phyloP scores from a whole-genome alignment of 2,329 filamentous ascomycete species.

The Sphaerulina musiva region DNA sequence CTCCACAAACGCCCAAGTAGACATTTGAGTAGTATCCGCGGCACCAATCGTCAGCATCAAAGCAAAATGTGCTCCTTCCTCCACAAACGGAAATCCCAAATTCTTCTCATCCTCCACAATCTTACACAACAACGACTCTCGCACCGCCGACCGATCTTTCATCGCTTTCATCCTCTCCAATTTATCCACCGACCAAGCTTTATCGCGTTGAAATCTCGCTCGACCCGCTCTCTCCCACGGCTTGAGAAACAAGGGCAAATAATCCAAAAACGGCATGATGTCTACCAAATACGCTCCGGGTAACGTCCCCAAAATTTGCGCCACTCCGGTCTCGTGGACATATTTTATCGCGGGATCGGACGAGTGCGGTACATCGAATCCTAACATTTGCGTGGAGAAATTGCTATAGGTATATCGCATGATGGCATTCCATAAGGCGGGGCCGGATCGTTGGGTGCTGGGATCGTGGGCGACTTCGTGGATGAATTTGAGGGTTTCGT shows the following conservation, averaged over 20 bases:
- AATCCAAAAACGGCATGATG: slow-evolving; percentile 4
- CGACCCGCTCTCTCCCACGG: slow-evolving; percentile 8
- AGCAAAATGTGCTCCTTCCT: slow-evolving; percentile 11
- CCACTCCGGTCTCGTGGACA: slow-evolving; percentile 7
- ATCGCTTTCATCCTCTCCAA: neutral
- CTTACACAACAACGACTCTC: slow-evolving; percentile 9
- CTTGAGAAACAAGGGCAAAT: slow-evolving; percentile 4
- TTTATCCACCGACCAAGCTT: slow-evolving; percentile 4
- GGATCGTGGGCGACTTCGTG: slow-evolving; percentile 1
- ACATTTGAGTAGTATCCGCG: slow-evolving; percentile 10
- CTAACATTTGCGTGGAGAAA: slow-evolving; percentile 9
- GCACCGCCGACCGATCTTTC: neutral
- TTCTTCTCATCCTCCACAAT: slow-evolving; percentile 9
- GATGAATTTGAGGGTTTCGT: slow-evolving; percentile 9
- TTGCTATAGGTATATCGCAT: slow-evolving; percentile 9
- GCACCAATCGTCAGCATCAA: slow-evolving; percentile 9
- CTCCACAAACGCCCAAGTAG: slow-evolving; percentile 18
- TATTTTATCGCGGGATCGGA: slow-evolving; percentile 9
- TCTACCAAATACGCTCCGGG: slow-evolving; percentile 4
- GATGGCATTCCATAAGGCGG: neutral
- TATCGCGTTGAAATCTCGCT: slow-evolving; percentile 4
- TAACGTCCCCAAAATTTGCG: slow-evolving; percentile 5
- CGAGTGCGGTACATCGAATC: slow-evolving; percentile 5
- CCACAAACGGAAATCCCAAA: slow-evolving; percentile 3
- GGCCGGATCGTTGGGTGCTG: neutral